Percentiles rank a stretch among this genome's conserved stretches.
Evolutionary conservation across 2,329 filamentous ascomycete genomes (phyloP).

Genomic region (Thielaviopsis ethacetica): DNA sequence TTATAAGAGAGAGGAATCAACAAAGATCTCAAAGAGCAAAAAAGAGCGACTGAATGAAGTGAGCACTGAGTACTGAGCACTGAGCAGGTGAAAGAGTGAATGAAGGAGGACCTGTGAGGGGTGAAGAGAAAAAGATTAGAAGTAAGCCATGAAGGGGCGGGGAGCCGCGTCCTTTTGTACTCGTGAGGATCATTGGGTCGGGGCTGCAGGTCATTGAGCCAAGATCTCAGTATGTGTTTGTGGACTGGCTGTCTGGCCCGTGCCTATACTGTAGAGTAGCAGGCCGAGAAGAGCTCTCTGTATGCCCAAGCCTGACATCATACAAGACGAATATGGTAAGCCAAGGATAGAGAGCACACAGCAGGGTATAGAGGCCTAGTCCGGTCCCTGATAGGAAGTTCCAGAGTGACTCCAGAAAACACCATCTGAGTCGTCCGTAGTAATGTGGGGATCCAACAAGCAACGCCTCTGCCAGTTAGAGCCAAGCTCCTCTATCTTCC

Average conservation of each 20-base stretch:
- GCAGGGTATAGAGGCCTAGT: not conserved
- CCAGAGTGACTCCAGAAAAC: not conserved
- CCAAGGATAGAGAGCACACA: too few species aligned
- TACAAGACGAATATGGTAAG: not conserved
- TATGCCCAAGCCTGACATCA: not conserved
- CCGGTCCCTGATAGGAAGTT: not conserved
- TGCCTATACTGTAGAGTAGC: not conserved
- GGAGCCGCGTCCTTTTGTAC: not conserved
- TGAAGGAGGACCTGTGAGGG: conserved; percentile 4
- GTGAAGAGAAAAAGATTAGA: conserved; percentile 6
- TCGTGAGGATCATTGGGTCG: not conserved
- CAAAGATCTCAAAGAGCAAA: not conserved
- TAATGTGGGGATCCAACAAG: too few species aligned
- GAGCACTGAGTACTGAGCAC: not conserved
- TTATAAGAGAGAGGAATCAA: not conserved
- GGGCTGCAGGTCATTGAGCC: not conserved
- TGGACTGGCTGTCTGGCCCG: not conserved
- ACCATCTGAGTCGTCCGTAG: not conserved
- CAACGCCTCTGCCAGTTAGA: not conserved
- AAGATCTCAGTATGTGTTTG: not conserved
- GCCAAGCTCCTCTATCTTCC: not conserved
- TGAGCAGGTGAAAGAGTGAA: not conserved
- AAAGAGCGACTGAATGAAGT: not conserved
- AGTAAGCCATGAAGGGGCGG: not conserved
- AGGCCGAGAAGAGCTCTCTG: not conserved